These are phyloP conservation scores for Nitzschia sp. DNA, from an alignment of 108 stramenopile species.

Conservation along the genomic window DNA sequence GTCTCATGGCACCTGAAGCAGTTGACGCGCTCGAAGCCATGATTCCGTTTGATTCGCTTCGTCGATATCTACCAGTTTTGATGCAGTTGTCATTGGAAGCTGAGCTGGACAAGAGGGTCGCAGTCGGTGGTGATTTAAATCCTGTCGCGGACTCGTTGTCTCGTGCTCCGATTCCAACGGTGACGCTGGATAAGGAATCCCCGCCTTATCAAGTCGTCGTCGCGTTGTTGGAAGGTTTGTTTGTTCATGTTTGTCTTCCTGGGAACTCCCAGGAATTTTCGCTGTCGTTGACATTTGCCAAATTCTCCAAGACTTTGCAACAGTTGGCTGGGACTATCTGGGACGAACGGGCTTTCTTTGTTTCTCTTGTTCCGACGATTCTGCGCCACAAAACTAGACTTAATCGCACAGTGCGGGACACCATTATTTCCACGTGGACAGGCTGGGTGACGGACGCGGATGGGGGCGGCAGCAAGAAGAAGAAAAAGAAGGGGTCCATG, in stretches of 20 bases:
- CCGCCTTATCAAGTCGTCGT: constrained; percentile 51
- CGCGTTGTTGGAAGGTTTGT: constrained; percentile 66
- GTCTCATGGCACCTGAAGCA: constrained; percentile 41
- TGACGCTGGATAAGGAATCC: constrained; percentile 3
- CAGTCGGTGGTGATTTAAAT: constrained; percentile 67
- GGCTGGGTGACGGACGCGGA: constrained; percentile 50
- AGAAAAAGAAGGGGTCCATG: constrained; percentile 36
- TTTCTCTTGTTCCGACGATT: constrained; percentile 67
- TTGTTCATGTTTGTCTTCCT: constrained; percentile 69
- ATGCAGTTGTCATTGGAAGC: constrained; percentile 67
- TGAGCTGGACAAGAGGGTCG: constrained; percentile 68
- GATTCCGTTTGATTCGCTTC: constrained; percentile 57
- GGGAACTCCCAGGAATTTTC: constrained; percentile 75
- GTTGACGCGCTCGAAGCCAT: constrained; percentile 39
- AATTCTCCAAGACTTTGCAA: constrained; percentile 64
- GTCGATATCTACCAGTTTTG: constrained; percentile 65
- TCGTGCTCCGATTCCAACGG: constrained; percentile 4
- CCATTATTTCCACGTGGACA: constrained; percentile 63
- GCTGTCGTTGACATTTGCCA: constrained; percentile 62
- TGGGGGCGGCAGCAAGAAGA: neutral
- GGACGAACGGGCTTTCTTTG: constrained; percentile 68
- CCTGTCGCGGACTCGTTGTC: constrained; percentile 47
- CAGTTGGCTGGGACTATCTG: constrained; percentile 47
- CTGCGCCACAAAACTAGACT: constrained; percentile 76
- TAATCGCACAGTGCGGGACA: constrained; percentile 64